These are phyloP conservation scores for Fusarium foetens DNA, from an alignment of 2,329 filamentous ascomycete genomes.

Conservation along the genomic window DNA sequence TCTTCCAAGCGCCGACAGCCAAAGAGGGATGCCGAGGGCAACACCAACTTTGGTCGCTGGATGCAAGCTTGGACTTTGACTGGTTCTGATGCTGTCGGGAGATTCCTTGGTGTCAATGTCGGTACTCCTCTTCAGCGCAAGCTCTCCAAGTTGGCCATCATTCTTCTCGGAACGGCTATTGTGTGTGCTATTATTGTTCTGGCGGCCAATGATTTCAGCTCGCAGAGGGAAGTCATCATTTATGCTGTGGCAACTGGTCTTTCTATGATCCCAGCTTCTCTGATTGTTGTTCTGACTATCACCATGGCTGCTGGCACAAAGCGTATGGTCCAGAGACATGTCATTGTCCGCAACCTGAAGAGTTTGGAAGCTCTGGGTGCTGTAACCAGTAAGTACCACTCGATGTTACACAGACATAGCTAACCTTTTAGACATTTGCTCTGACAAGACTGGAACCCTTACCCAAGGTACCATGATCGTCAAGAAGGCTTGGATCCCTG, in stretches of 20 bases:
- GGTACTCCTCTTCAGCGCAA: slow-evolving; percentile 77
- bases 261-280: slow-evolving; percentile 61
- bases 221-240: slow-evolving; percentile 67
- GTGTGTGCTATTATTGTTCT: slow-evolving; percentile 77
- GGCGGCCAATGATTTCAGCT: slow-evolving; percentile 67
- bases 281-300: slow-evolving; percentile 65
- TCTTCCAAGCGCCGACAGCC: slow-evolving; percentile 49
- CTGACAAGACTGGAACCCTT: slow-evolving; percentile 67
- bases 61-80: slow-evolving; percentile 53
- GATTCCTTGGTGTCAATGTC: slow-evolving; percentile 73
- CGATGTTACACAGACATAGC: neutral
- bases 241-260: slow-evolving; percentile 59
- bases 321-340: slow-evolving; percentile 62
- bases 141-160: slow-evolving; percentile 72
- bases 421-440: slow-evolving; percentile 58
- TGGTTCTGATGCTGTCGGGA: slow-evolving; percentile 64
- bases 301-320: slow-evolving; percentile 67
- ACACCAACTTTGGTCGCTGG: slow-evolving; percentile 46
- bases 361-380: slow-evolving; percentile 67
- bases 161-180: slow-evolving; percentile 74
- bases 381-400: slow-evolving; percentile 55
- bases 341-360: slow-evolving; percentile 63
- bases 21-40: slow-evolving; percentile 58
- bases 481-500: slow-evolving; percentile 63
- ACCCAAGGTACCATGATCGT: slow-evolving; percentile 65